phyloP scores from a whole-genome alignment of 2,329 filamentous ascomycete genomes.

The Aureobasidium zeae region DNA sequence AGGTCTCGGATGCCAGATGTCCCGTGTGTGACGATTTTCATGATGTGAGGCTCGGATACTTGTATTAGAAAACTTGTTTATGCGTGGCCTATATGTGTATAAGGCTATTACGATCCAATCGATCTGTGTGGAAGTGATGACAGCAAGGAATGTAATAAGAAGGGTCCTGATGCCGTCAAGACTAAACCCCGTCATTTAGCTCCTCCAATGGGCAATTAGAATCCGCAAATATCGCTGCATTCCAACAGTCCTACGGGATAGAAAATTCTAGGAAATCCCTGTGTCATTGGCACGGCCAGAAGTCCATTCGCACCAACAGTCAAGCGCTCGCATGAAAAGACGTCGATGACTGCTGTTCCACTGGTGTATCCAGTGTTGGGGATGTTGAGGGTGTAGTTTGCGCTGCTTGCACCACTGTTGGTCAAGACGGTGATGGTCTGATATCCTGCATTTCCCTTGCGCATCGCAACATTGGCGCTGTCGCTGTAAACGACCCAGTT shows the following conservation, averaged over 20 bases:
- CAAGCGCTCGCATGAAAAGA: constrained; percentile 29
- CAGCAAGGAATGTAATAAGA: background rate
- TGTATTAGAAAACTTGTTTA: constrained; percentile 1
- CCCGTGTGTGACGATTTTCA: constrained; percentile 2
- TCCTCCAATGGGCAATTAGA: background rate
- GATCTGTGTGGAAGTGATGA: background rate
- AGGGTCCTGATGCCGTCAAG: background rate
- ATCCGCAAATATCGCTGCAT: constrained; percentile 20
- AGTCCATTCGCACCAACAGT: constrained; percentile 24
- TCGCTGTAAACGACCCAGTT: constrained; percentile 34
- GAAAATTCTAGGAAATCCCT: constrained; percentile 30
- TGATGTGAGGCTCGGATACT: constrained; percentile 1
- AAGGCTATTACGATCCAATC: constrained; percentile 1
- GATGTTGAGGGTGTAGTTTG: constrained; percentile 23
- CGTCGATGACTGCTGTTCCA: constrained; percentile 30
- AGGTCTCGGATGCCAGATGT: background rate
- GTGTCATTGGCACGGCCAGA: constrained; percentile 29
- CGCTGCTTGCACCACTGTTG: constrained; percentile 25
- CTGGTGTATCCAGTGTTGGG: constrained; percentile 22
- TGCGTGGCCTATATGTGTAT: constrained; percentile 5
- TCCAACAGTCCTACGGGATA: constrained; percentile 22
- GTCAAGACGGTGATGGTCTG: constrained; percentile 33
- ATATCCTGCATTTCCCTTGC: constrained; percentile 34
- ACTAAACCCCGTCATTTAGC: background rate
- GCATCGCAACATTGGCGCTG: constrained; percentile 36